A percentile compares a stretch with the other conserved stretches of the same genome.
Evolutionary conservation across 2,329 filamentous ascomycete genomes (phyloP).

Genomic region (Colletotrichum paranaense): DNA sequence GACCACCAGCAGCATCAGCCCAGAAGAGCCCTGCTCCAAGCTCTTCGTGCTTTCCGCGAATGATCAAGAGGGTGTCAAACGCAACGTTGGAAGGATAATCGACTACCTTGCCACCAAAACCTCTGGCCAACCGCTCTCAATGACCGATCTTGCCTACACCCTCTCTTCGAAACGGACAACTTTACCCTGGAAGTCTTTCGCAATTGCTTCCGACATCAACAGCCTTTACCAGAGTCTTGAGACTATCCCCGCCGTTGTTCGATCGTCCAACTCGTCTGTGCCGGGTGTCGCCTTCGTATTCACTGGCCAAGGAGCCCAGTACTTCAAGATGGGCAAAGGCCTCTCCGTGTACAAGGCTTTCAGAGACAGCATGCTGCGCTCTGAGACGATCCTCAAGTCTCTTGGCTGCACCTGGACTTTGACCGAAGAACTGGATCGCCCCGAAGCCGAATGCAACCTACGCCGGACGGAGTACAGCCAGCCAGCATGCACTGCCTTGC

Average conservation of each 20-base stretch:
- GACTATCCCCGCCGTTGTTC: constrained; percentile 41
- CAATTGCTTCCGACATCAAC: constrained; percentile 51
- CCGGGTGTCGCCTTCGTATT: constrained; percentile 54
- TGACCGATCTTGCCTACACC: constrained; percentile 56
- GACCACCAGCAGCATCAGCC: constrained; percentile 7
- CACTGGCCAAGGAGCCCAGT: constrained; percentile 56
- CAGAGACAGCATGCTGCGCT: constrained; percentile 42
- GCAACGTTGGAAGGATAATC: constrained; percentile 49
- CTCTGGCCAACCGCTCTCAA: constrained; percentile 49
- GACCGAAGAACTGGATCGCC: constrained; percentile 40
- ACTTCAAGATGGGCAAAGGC: constrained; percentile 54
- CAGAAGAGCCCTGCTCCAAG: constrained; percentile 37
- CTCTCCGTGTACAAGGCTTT: constrained; percentile 56
- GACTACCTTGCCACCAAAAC: constrained; percentile 52
- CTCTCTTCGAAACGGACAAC: constrained; percentile 55
- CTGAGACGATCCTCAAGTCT: constrained; percentile 37
- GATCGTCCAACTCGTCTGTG: constrained; percentile 41
- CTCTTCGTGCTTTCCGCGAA: constrained; percentile 56
- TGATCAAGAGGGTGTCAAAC: constrained; percentile 49
- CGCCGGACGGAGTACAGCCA: constrained; percentile 46
- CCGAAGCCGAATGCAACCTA: constrained; percentile 39
- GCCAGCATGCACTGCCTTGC: constrained; percentile 55
- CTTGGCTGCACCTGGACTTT: constrained; percentile 37
- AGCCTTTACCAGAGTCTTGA: constrained; percentile 13
- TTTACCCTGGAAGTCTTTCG: constrained; percentile 54